Conservation (phyloP, 1,284 basidiomycete genomes). For the Uromyces viciae-fabae region DNA sequence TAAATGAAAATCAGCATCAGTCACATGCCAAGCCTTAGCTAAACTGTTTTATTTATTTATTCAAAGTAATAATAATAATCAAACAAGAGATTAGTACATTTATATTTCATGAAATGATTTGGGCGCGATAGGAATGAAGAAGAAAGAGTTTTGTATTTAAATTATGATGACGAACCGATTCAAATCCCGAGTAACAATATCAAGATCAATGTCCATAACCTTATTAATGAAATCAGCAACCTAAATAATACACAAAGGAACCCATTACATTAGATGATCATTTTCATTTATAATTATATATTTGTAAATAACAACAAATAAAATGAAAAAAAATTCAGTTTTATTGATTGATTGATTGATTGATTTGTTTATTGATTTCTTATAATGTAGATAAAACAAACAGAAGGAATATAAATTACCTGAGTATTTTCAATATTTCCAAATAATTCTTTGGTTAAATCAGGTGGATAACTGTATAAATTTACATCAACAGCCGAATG, state of each 20-base stretch:
- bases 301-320: not conserved
- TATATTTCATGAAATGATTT: not conserved
- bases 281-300: not conserved
- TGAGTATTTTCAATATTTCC: constrained; percentile 57
- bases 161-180: constrained; percentile 29
- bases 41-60: not conserved
- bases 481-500: constrained; percentile 57
- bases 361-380: too few species aligned
- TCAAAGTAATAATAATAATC: not conserved
- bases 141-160: too few species aligned
- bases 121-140: not conserved
- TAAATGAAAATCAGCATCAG: constrained; percentile 7
- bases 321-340: not conserved
- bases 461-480: constrained; percentile 54
- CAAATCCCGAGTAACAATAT: constrained; percentile 47
- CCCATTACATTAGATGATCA: not conserved
- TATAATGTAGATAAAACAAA: too few species aligned
- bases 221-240: constrained; percentile 51
- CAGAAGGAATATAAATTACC: constrained; percentile 46
- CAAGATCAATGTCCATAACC: constrained; percentile 50
- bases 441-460: constrained; percentile 48
- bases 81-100: not conserved
- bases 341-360: too few species aligned
- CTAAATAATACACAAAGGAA: constrained; percentile 46
- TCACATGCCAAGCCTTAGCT: constrained; percentile 41